These are phyloP conservation scores for Camellia granthamiana DNA, from an alignment of 148 eudicot genomes.

Conservation along the genomic window DNA sequence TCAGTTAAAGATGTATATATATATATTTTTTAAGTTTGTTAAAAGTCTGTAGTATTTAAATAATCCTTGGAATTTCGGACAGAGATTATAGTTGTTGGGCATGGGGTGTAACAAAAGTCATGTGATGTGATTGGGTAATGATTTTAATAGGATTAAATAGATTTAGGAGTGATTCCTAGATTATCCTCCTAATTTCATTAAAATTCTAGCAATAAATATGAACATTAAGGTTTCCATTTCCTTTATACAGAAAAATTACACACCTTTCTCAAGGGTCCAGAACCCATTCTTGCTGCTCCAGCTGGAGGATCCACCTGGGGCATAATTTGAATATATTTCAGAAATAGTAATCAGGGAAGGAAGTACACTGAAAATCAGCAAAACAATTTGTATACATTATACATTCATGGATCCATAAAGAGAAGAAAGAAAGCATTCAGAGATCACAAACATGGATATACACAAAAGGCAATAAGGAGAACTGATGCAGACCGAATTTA, in stretches of 20 bases:
- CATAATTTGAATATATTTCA: conserved; percentile 2
- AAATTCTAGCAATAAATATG: background rate
- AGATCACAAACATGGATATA: background rate
- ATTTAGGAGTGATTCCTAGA: too few relatives aligned
- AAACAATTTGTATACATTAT: background rate
- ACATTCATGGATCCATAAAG: background rate
- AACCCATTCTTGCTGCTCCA: conserved; percentile 32
- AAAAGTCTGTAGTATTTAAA: background rate
- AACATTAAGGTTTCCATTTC: background rate
- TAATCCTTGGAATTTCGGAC: background rate
- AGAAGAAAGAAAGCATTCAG: background rate
- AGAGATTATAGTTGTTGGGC: background rate
- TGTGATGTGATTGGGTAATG: background rate
- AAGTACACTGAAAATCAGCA: background rate
- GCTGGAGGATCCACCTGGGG: conserved; percentile 35
- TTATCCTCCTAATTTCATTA: too few relatives aligned
- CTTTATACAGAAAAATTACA: background rate
- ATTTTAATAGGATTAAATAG: too few relatives aligned
- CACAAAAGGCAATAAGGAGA: background rate
- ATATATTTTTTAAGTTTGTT: background rate
- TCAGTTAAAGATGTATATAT: background rate
- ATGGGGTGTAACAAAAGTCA: background rate
- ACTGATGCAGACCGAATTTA: background rate
- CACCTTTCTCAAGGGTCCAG: conserved; percentile 55
- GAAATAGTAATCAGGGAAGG: background rate